phyloP scores from a whole-genome alignment of 2,329 filamentous ascomycete species.

The Phaeosphaeria sp. region DNA sequence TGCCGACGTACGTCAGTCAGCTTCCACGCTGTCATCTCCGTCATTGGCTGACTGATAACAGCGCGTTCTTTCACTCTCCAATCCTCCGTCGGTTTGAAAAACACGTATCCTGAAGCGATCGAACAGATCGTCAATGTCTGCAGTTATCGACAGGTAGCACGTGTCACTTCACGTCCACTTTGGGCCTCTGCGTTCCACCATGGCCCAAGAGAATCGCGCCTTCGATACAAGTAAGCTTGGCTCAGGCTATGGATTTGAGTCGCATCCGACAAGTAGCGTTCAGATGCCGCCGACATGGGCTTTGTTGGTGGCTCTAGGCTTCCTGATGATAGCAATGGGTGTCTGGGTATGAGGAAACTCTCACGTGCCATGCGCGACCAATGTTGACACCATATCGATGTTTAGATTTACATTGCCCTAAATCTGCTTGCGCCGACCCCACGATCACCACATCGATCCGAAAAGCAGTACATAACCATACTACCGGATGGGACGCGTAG shows the following conservation, averaged over 20 bases:
- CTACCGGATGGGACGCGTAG: constrained; percentile 67
- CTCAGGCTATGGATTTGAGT: constrained; percentile 37
- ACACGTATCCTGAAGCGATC: background rate
- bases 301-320: constrained; percentile 32
- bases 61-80: constrained; percentile 8
- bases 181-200: constrained; percentile 9
- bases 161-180: constrained; percentile 15
- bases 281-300: constrained; percentile 44
- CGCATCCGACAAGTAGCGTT: constrained; percentile 23
- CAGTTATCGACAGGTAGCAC: constrained; percentile 23
- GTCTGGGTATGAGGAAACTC: constrained; percentile 36
- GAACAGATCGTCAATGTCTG: constrained; percentile 26
- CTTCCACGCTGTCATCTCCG: constrained; percentile 46
- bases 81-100: background rate
- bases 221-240: constrained; percentile 31
- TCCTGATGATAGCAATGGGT: constrained; percentile 29
- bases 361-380: constrained; percentile 1
- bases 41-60: constrained; percentile 31
- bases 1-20: constrained; percentile 27
- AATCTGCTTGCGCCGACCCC: constrained; percentile 82
- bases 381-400: constrained; percentile 2
- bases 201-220: constrained; percentile 32
- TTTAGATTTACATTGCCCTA: constrained; percentile 71
- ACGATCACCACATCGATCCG: constrained; percentile 73
- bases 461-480: constrained; percentile 85